Conservation (phyloP, 106 monocot species). For the Dendrobium huoshanense region DNA sequence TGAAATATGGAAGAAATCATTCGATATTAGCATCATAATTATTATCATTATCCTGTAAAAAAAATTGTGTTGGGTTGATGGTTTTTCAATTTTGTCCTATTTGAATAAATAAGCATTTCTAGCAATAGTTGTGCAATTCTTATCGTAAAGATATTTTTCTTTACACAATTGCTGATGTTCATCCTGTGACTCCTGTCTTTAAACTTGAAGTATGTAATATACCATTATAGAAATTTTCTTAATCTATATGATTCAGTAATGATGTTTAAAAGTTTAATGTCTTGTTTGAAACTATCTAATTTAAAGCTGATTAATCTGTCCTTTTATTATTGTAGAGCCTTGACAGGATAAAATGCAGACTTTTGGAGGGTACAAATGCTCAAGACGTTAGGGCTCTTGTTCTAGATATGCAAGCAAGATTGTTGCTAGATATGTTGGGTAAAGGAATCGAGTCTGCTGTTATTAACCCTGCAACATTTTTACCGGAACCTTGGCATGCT, state of each 20-base stretch:
- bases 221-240: background rate
- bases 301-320: background rate
- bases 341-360: conserved; percentile 94
- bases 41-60: background rate
- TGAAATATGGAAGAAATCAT: background rate
- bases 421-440: conserved; percentile 91
- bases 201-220: background rate
- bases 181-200: background rate
- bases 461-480: conserved; percentile 73
- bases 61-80: background rate
- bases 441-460: conserved; percentile 97
- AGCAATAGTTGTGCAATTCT: background rate
- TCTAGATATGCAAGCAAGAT: conserved; percentile 97
- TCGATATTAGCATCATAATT: background rate
- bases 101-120: background rate
- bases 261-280: background rate
- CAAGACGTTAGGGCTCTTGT: conserved; percentile 99
- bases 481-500: conserved; percentile 94
- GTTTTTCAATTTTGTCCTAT: background rate
- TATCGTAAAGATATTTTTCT: background rate
- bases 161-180: background rate
- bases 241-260: background rate
- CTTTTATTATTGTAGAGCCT: conserved; percentile 55
- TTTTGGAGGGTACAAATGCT: conserved; percentile 98
- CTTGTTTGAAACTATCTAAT: background rate